Evolutionary conservation across 768 basidiomycete species (phyloP), one percentile per base, ranked within the genome.

Genomic region (Collybia nuda): DNA sequence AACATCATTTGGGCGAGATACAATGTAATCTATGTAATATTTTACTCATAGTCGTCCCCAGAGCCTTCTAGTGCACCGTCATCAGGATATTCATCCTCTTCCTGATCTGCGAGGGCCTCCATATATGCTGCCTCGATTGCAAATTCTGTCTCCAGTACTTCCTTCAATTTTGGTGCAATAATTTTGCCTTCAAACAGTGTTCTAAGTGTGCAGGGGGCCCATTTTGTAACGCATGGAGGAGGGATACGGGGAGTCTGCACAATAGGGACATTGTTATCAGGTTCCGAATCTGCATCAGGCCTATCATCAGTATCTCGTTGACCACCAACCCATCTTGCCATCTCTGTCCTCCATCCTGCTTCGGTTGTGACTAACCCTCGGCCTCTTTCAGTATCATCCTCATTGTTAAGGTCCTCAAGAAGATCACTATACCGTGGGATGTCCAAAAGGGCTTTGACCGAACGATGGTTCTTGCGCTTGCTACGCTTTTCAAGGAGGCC

Each of bases 241-340:
- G 24, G 24, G 24, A 26, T 26, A 26, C 24, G 7, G 7, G 24
- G 24, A 7, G 24, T 26, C 7, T 3, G 24, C 24, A 7, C 24
- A 26, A 26, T 7, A 26, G 24, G 24, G 24, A 26, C 4, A 26
- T 26, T 7, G 7, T 26, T 7, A 26, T 26, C 24, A 26, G 24
- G 24, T 26, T 26, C 24, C 3, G 24, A 26, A 26, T 7, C 24
- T 26, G 24, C 24, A 26, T 26, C 24, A 26, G 24, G 7, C 24
- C 3, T 7, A 26, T 26, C 7, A 26, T 26, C 24, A 26, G 24
- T 26, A 26, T 26, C 24, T 26, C 24, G 7, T 26, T 26, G 24
- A 28, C 35, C 26, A 29, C 28, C 28, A 18, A 44, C 35, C 43
- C 43, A 44, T 22, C 18, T 44, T 44, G 43, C 43, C 43, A 44